Evolutionary conservation across 495 filamentous ascomycete genomes (phyloP), one percentile per base, ranked within the genome.

Genomic region (Podospora appendiculata): DNA sequence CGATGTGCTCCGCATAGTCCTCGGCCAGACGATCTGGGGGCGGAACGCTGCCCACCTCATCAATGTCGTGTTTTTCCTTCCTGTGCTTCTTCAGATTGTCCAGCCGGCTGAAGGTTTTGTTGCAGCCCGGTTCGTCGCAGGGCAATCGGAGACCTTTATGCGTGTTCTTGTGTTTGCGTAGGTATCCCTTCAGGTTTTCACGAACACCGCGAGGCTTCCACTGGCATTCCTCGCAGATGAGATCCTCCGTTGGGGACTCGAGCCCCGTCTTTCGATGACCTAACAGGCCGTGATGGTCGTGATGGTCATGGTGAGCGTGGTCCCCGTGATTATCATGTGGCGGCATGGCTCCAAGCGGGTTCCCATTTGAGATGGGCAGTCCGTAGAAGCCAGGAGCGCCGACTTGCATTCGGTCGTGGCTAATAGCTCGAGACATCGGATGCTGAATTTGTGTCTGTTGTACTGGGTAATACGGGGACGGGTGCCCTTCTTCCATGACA

Each of bases 71-170:
- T 52, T 69, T 69, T 12, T 69, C 72, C 52, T 60, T 64, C 18
- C 61, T 62, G 47, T 75, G 72, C 14, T 69, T 67, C 36, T 70
- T 68, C 8, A 73, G 59, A 47, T 75, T 75, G 45, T 75, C 72
- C 7, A 64, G 58, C 7, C 72, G 63, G 32, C 69, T 73, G 52
- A 75, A 75, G 8, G 53, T 65, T 50, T 64, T 73, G 8, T 58
- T 60, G 41, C 72, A 75, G 17, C 55, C 58, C 6, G 42, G 38
- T 13, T 63, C 58, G 46, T 66, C 57, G 32, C 72, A 75, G 0
- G 52, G 51, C 7, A 69, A 44, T 10, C 66, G 52, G 12, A 67
- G 45, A 3, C 66, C 64, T 45, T 67, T 69, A 55, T 69, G 66
- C 7, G 65, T 67, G 48, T 69, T 69, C 18, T 69, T 69, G 51